A percentile compares a stretch with the other conserved stretches of the same genome.
phyloP scores from a whole-genome alignment of 2,329 filamentous ascomycete genomes.

The Scytalidium lignicola region DNA sequence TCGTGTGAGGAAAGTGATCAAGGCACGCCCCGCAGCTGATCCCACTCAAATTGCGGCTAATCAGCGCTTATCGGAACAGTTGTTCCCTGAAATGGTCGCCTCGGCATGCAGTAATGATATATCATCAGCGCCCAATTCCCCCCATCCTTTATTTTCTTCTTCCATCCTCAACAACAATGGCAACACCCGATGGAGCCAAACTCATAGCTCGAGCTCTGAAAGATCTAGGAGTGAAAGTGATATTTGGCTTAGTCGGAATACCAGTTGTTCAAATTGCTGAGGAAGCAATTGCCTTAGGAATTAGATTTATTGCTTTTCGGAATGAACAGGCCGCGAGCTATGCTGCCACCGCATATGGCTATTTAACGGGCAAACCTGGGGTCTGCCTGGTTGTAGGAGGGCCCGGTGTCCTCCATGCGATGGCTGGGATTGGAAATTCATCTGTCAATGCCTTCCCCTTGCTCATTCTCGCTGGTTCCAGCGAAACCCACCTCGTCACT shows the following conservation, averaged over 20 bases:
- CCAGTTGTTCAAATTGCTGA: conserved; percentile 53
- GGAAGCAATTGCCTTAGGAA: conserved; percentile 49
- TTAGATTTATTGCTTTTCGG: conserved; percentile 52
- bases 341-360: conserved; percentile 53
- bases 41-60: neutral
- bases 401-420: conserved; percentile 51
- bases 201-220: conserved; percentile 22
- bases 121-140: conserved; percentile 5
- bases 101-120: neutral
- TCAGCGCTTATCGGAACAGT: neutral
- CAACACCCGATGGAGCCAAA: conserved; percentile 15
- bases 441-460: conserved; percentile 50
- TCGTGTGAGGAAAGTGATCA: neutral
- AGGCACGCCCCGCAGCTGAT: neutral
- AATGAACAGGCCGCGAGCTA: conserved; percentile 56
- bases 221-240: conserved; percentile 22
- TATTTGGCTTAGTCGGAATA: conserved; percentile 26
- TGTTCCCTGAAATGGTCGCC: neutral
- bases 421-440: conserved; percentile 50
- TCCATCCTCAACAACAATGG: conserved; percentile 5
- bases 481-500: conserved; percentile 43
- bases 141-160: conserved; percentile 1
- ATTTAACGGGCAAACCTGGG: conserved; percentile 49
- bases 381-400: conserved; percentile 55
- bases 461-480: conserved; percentile 48